These are phyloP conservation scores for Cucumis melo DNA, from an alignment of 306 rosid genomes.

Conservation along the genomic window DNA sequence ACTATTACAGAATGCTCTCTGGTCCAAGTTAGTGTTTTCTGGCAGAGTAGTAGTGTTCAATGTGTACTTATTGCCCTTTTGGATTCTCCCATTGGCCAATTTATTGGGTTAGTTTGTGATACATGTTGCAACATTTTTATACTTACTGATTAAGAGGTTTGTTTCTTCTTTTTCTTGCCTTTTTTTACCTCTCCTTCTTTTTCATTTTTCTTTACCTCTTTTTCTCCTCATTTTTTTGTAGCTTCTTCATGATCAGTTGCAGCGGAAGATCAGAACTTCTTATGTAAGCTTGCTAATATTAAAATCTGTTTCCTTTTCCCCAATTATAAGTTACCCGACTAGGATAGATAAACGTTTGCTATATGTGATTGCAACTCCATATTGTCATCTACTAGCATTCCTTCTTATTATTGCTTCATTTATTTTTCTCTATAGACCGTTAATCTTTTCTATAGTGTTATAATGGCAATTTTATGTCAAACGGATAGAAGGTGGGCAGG, in stretches of 20 bases:
- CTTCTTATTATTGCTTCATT: background rate
- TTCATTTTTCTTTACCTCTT: background rate
- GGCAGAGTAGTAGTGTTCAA: background rate
- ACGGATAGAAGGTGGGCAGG: background rate
- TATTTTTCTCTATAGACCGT: background rate
- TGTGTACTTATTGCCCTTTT: background rate
- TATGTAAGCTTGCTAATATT: slow-evolving; percentile 55
- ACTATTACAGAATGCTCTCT: background rate
- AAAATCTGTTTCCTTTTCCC: slow-evolving; percentile 5
- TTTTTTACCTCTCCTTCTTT: background rate
- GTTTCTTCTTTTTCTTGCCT: background rate
- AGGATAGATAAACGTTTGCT: background rate
- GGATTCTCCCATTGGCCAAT: background rate
- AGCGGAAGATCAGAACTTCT: slow-evolving; percentile 88
- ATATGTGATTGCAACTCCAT: background rate
- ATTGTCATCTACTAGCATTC: background rate
- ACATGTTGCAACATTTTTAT: background rate
- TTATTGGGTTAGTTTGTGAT: background rate
- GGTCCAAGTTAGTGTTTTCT: background rate
- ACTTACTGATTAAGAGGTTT: background rate
- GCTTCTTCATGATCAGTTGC: slow-evolving; percentile 85
- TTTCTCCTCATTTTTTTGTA: slow-evolving; percentile 29
- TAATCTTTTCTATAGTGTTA: background rate
- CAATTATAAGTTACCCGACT: background rate
- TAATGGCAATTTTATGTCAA: background rate